Evolutionary conservation across 202 grass and related monocot genomes (phyloP).

Genomic region (Carex arenaria): DNA sequence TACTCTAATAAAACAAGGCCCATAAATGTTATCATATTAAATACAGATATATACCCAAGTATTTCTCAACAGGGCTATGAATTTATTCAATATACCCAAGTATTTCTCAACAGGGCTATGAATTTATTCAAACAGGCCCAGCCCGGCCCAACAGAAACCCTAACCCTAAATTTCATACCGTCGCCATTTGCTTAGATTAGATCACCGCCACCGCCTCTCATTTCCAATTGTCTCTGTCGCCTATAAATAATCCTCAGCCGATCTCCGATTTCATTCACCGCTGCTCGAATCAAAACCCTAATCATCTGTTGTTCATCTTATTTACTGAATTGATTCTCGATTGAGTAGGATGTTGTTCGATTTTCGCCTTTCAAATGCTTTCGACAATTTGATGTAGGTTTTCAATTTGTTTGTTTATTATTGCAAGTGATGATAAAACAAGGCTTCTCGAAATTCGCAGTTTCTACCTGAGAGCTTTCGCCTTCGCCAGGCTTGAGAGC

Average conservation of each 20-base stretch:
- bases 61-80: not conserved
- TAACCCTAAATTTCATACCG: not conserved
- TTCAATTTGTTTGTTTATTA: not conserved
- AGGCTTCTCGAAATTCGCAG: conserved; percentile 29
- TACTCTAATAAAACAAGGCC: no score
- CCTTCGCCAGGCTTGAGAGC: conserved; percentile 30
- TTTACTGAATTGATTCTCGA: not conserved
- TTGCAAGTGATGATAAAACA: conserved; percentile 6
- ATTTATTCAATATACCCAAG: no score
- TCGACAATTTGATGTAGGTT: not conserved
- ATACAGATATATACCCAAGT: no score
- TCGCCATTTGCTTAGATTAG: not conserved
- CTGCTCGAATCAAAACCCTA: not conserved
- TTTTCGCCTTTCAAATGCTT: not conserved
- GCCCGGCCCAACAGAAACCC: not conserved
- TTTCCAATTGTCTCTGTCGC: not conserved
- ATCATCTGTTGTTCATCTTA: not conserved
- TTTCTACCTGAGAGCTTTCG: conserved; percentile 28
- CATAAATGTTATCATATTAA: no score
- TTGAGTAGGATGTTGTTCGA: not conserved
- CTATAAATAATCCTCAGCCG: not conserved
- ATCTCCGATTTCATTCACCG: not conserved
- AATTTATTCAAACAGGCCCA: not conserved
- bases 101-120: not conserved
- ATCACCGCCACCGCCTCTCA: not conserved